These are phyloP conservation scores for Lepidium africanum DNA, from an alignment of 345 rosid species.

Conservation along the genomic window DNA sequence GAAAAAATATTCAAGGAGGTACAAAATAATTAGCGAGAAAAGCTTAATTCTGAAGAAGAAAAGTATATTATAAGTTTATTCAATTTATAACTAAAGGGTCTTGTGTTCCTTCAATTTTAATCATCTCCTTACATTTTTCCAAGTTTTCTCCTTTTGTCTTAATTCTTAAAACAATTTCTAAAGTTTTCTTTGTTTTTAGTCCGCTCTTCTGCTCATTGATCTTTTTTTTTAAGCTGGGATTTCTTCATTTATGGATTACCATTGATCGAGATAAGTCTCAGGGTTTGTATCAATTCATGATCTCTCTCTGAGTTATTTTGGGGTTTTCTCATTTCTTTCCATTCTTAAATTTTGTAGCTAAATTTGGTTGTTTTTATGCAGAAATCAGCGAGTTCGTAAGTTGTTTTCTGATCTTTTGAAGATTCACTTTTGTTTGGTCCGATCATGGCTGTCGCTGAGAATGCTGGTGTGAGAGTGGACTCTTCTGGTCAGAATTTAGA, in stretches of 20 bases:
- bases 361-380: constrained; percentile 15
- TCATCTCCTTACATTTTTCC: neutral
- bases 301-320: neutral
- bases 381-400: constrained; percentile 20
- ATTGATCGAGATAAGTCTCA: constrained; percentile 37
- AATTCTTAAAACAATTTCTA: neutral
- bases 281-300: constrained; percentile 20
- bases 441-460: constrained; percentile 96
- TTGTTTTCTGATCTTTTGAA: constrained; percentile 11
- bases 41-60: neutral
- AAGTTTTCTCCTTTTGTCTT: neutral
- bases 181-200: constrained; percentile 3
- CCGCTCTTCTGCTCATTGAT: constrained; percentile 28
- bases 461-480: constrained; percentile 70
- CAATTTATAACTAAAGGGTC: neutral
- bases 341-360: neutral
- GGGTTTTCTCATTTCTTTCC: neutral
- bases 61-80: neutral
- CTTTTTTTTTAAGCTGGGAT: constrained; percentile 4
- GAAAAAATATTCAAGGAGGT: neutral
- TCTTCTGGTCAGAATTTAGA: constrained; percentile 62
- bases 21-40: neutral
- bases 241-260: constrained; percentile 31
- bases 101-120: constrained; percentile 8
- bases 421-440: neutral